phyloP scores from a whole-genome alignment of 2,329 filamentous ascomycete genomes.

The Hypomyces perniciosus region DNA sequence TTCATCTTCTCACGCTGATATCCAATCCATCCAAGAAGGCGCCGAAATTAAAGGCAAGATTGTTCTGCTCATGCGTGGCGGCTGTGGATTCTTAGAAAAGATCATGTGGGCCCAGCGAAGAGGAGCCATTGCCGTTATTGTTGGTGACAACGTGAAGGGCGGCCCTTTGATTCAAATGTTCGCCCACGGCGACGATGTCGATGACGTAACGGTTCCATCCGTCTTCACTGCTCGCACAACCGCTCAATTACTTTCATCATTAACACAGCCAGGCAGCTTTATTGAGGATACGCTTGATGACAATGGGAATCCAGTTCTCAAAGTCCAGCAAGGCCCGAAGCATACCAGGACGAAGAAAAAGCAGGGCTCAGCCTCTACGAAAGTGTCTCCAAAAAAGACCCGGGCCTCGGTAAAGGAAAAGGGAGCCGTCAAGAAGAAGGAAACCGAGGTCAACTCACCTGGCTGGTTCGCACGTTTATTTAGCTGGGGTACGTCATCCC shows the following conservation, averaged over 20 bases:
- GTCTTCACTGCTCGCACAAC: conserved; percentile 94
- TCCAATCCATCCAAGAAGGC: conserved; percentile 83
- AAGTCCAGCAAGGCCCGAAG: conserved; percentile 45
- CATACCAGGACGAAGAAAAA: conserved; percentile 30
- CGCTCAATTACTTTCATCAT: conserved; percentile 82
- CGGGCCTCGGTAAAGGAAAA: conserved; percentile 21
- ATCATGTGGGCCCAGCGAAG: conserved; percentile 93
- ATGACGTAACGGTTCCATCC: conserved; percentile 88
- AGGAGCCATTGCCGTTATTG: conserved; percentile 83
- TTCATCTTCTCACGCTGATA: conserved; percentile 67
- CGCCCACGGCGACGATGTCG: conserved; percentile 82
- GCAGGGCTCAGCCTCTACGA: conserved; percentile 24
- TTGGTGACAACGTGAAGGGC: conserved; percentile 87
- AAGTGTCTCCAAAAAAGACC: conserved; percentile 12
- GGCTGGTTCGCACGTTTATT: conserved; percentile 44
- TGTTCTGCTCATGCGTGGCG: conserved; percentile 83
- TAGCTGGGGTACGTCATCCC: conserved; percentile 26
- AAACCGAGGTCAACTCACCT: conserved; percentile 14
- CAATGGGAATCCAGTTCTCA: conserved; percentile 51
- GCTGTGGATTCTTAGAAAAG: conserved; percentile 94
- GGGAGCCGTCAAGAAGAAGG: conserved; percentile 21
- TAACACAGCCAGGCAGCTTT: conserved; percentile 66
- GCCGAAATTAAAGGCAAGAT: conserved; percentile 93
- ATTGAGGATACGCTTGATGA: conserved; percentile 55
- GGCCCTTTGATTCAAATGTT: conserved; percentile 95